Conservation (phyloP, 495 filamentous ascomycete species). For the Letharia columbiana region DNA sequence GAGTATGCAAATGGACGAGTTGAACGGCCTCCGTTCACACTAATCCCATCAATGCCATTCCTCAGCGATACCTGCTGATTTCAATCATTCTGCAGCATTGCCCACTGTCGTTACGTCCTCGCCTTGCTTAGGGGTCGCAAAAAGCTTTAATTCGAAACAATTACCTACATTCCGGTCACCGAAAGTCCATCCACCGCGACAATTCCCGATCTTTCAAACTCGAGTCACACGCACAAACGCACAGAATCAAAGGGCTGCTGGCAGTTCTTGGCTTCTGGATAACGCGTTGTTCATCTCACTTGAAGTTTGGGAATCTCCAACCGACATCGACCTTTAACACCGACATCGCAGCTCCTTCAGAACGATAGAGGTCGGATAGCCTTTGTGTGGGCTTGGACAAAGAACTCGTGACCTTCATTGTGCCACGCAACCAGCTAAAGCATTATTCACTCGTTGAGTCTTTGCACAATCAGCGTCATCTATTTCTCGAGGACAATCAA, state of each 20-base stretch:
- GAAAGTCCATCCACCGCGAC: not conserved
- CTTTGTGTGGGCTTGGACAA: conserved; percentile 1
- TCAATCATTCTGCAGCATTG: conserved; percentile 7
- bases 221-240: not conserved
- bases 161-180: conserved; percentile 12
- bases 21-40: not conserved
- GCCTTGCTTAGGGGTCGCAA: not conserved
- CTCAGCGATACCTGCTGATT: conserved; percentile 13
- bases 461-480: not conserved
- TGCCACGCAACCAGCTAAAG: conserved; percentile 4
- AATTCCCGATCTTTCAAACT: not conserved
- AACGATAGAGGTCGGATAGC: not conserved
- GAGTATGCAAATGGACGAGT: not conserved
- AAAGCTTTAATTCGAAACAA: conserved; percentile 9
- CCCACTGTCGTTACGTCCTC: conserved; percentile 13
- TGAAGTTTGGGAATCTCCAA: not conserved
- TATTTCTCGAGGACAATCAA: conserved; percentile 6
- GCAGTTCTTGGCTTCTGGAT: conserved; percentile 11
- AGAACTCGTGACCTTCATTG: conserved; percentile 3
- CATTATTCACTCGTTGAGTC: conserved; percentile 5
- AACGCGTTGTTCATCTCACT: not conserved
- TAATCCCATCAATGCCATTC: not conserved
- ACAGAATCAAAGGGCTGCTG: conserved; percentile 8
- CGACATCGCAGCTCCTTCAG: not conserved
- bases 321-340: not conserved